Percentiles rank a stretch among this genome's conserved stretches.
Evolutionary conservation across 2,329 filamentous ascomycete species (phyloP).

Genomic region (Septoria linicola): DNA sequence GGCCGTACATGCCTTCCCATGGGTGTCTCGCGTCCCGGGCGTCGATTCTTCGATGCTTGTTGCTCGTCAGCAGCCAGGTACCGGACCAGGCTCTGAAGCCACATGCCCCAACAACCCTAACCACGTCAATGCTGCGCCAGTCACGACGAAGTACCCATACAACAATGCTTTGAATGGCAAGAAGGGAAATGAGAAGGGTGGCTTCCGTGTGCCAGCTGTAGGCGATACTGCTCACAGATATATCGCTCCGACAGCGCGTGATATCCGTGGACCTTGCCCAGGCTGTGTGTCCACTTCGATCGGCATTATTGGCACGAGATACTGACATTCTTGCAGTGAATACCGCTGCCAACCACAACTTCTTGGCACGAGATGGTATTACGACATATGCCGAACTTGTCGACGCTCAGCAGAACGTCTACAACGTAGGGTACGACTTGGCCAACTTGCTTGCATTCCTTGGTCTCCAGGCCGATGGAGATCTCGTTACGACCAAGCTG

Average conservation of each 20-base stretch:
- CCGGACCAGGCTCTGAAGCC: conserved; percentile 31
- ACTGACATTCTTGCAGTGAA: conserved; percentile 32
- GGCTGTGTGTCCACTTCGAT: neutral
- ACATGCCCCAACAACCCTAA: conserved; percentile 42
- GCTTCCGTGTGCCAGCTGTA: conserved; percentile 46
- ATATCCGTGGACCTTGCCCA: conserved; percentile 47
- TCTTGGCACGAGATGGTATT: conserved; percentile 46
- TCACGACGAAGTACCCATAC: conserved; percentile 43
- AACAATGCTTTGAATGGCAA: conserved; percentile 45
- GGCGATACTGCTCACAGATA: conserved; percentile 44
- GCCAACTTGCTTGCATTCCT: conserved; percentile 43
- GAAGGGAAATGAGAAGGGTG: conserved; percentile 44
- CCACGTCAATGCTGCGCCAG: conserved; percentile 40
- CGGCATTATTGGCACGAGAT: conserved; percentile 27
- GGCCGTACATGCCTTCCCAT: conserved; percentile 42
- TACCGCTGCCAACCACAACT: conserved; percentile 46
- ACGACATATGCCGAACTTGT: conserved; percentile 47
- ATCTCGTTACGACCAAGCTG: conserved; percentile 44
- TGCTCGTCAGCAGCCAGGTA: conserved; percentile 37
- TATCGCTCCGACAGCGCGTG: conserved; percentile 38
- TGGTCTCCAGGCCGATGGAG: conserved; percentile 44
- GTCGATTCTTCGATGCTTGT: conserved; percentile 40
- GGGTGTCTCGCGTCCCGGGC: conserved; percentile 39
- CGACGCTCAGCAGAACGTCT: conserved; percentile 48
- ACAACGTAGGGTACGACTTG: conserved; percentile 47